Percentiles rank a stretch among this genome's conserved stretches.
Evolutionary conservation across 2,329 filamentous ascomycete genomes (phyloP).

Genomic region (Sclerotinia glacialis): DNA sequence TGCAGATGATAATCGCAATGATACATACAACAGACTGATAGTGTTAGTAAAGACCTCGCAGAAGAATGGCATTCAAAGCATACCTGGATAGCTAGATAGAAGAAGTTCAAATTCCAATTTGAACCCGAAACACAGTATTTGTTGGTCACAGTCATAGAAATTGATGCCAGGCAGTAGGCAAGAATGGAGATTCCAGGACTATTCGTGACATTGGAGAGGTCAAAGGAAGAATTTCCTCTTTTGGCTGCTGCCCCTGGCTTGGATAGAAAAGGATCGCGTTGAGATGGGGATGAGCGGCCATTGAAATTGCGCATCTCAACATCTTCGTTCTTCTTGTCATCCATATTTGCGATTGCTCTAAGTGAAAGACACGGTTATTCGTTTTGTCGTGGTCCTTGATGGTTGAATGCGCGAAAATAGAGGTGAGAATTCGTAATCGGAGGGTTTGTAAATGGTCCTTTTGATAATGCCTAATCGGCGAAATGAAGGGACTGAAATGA

Average conservation of each 20-base stretch:
- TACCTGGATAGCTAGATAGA: constrained; percentile 91
- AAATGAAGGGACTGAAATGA: neutral
- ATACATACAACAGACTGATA: constrained; percentile 84
- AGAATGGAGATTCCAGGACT: constrained; percentile 78
- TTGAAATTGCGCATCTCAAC: constrained; percentile 41
- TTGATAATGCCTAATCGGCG: neutral
- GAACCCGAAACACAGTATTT: constrained; percentile 94
- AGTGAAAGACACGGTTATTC: constrained; percentile 13
- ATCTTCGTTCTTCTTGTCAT: constrained; percentile 87
- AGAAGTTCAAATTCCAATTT: constrained; percentile 94
- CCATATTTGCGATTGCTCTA: constrained; percentile 54
- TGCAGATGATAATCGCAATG: constrained; percentile 76
- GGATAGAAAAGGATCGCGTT: constrained; percentile 40
- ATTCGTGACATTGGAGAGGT: constrained; percentile 55
- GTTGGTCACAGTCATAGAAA: constrained; percentile 99
- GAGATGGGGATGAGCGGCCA: constrained; percentile 40
- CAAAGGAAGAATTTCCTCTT: constrained; percentile 25
- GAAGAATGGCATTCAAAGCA: constrained; percentile 33
- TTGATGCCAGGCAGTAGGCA: constrained; percentile 92
- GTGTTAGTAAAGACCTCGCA: constrained; percentile 25
- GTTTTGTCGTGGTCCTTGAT: constrained; percentile 14
- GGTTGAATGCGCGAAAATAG: constrained; percentile 27
- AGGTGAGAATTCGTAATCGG: constrained; percentile 17
- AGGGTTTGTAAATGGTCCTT: constrained; percentile 2
- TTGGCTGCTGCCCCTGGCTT: constrained; percentile 41